Evolutionary conservation across 768 basidiomycete genomes (phyloP).

Genomic region (Amanita inopinata): DNA sequence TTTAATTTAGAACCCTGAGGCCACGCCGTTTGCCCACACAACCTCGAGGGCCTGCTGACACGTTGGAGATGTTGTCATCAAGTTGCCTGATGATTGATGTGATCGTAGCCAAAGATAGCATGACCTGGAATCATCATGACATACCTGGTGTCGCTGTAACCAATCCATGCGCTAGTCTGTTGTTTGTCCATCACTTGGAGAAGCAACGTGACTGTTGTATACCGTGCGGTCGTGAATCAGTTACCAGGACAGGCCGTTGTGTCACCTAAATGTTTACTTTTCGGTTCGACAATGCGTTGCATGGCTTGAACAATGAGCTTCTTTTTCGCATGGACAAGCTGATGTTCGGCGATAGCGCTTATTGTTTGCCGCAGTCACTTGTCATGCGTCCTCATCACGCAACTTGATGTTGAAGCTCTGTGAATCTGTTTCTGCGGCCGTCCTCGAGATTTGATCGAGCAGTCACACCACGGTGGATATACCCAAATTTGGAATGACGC

Average conservation of each 20-base stretch:
- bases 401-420: neutral
- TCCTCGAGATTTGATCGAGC: too few relatives aligned
- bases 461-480: too few relatives aligned
- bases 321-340: neutral
- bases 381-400: neutral
- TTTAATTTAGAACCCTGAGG: constrained; percentile 2
- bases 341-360: constrained; percentile 3
- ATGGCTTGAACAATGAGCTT: neutral
- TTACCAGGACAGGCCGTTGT: too few relatives aligned
- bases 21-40: neutral
- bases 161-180: too few relatives aligned
- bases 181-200: too few relatives aligned
- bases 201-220: too few relatives aligned
- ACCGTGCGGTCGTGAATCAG: too few relatives aligned
- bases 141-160: neutral
- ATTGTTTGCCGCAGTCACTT: neutral
- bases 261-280: neutral
- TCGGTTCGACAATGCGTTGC: neutral
- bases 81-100: neutral
- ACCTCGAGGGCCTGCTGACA: neutral
- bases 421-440: too few relatives aligned
- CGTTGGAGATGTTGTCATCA: neutral
- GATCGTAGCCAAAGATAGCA: neutral
- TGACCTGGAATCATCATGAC: too few relatives aligned
- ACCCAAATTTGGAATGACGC: too few relatives aligned